Evolutionary conservation across 1,284 basidiomycete species (phyloP).

Genomic region (Fomitopsis betulina): DNA sequence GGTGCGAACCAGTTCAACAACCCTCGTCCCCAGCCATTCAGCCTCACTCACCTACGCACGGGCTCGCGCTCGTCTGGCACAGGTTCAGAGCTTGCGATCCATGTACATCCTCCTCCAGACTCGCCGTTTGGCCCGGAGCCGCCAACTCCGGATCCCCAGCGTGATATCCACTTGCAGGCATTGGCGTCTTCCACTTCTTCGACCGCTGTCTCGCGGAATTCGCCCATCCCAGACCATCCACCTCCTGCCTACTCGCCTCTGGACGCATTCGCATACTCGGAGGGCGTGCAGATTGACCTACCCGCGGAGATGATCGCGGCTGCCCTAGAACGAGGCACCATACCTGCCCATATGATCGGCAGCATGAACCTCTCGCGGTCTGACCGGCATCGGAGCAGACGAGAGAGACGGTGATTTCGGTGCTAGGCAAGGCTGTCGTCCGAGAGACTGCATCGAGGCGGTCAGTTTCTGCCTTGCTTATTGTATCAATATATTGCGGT

Average conservation of each 20-base stretch:
- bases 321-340: slow-evolving; percentile 62
- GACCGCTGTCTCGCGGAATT: slow-evolving; percentile 12
- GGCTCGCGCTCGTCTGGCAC: slow-evolving; percentile 31
- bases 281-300: slow-evolving; percentile 78
- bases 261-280: slow-evolving; percentile 73
- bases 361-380: slow-evolving; percentile 37
- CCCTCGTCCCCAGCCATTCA: slow-evolving; percentile 47
- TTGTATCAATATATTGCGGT: slow-evolving; percentile 17
- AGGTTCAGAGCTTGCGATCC: slow-evolving; percentile 61
- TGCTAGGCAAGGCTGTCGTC: slow-evolving; percentile 2
- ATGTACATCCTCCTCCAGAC: slow-evolving; percentile 72
- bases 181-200: slow-evolving; percentile 37
- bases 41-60: slow-evolving; percentile 28
- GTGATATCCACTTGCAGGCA: slow-evolving; percentile 75
- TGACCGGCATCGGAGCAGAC: slow-evolving; percentile 53
- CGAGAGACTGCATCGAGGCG: slow-evolving; percentile 13
- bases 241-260: slow-evolving; percentile 81
- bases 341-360: slow-evolving; percentile 54
- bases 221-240: slow-evolving; percentile 31
- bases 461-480: slow-evolving; percentile 15
- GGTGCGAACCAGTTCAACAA: slow-evolving; percentile 78
- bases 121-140: slow-evolving; percentile 70
- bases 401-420: slow-evolving; percentile 34
- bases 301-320: slow-evolving; percentile 80
- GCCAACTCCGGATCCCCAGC: slow-evolving; percentile 64